Evolutionary conservation across 2,329 filamentous ascomycete species (phyloP).

Genomic region (Claviceps maximensis): DNA sequence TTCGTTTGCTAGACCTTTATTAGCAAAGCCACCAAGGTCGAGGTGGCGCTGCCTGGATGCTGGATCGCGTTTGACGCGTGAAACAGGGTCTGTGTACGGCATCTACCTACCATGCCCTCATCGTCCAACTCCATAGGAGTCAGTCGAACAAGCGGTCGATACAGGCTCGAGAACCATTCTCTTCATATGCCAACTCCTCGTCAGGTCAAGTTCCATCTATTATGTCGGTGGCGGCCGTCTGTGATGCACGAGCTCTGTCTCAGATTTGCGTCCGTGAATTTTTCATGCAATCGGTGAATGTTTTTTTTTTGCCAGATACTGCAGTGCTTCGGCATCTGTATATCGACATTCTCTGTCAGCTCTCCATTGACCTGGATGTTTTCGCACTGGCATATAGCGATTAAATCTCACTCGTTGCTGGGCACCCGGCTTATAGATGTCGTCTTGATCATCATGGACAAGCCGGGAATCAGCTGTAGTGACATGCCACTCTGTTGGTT

Average conservation of each 20-base stretch:
- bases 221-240: neutral
- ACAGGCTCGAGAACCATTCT: neutral
- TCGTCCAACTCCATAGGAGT: neutral
- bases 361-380: slow-evolving; percentile 36
- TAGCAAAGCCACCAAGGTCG: neutral
- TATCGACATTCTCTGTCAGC: slow-evolving; percentile 37
- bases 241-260: no score
- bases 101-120: neutral
- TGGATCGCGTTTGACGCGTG: neutral
- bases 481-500: slow-evolving; percentile 26
- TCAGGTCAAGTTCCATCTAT: neutral
- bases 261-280: neutral
- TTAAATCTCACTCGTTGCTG: slow-evolving; percentile 34
- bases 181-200: neutral
- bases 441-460: slow-evolving; percentile 40
- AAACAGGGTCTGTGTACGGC: neutral
- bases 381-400: slow-evolving; percentile 43
- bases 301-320: slow-evolving; percentile 21
- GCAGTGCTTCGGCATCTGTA: slow-evolving; percentile 18
- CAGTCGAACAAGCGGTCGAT: neutral
- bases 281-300: no score
- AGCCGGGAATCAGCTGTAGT: slow-evolving; percentile 47
- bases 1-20: neutral
- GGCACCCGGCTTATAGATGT: slow-evolving; percentile 41
- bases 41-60: neutral